Conservation (phyloP, 148 eudicot genomes). For the Rhododendron ferrugineum region DNA sequence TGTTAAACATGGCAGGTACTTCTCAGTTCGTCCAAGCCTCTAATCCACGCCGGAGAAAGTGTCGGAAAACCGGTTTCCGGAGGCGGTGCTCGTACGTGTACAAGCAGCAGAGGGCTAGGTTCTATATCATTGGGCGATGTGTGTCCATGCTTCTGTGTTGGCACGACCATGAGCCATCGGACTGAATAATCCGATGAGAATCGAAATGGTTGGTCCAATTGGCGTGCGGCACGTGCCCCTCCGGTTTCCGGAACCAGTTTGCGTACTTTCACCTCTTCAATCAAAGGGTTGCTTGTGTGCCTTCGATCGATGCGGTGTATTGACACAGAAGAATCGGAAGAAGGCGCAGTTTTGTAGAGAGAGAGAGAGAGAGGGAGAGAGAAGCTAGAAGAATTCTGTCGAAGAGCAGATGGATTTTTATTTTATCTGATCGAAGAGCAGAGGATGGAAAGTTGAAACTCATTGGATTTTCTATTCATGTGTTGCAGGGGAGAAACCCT, state of each 20-base stretch:
- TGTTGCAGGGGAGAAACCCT: too few species aligned
- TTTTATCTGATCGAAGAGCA: background rate
- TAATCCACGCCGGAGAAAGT: slow-evolving; percentile 1
- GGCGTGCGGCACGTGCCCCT: background rate
- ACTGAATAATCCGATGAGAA: background rate
- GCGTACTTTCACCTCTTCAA: background rate
- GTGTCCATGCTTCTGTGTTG: slow-evolving; percentile 70
- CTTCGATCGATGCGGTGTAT: background rate
- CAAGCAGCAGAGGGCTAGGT: slow-evolving; percentile 56
- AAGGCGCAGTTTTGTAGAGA: background rate
- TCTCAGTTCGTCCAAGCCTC: background rate
- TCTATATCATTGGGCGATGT: slow-evolving; percentile 59
- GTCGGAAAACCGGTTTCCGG: slow-evolving; percentile 28
- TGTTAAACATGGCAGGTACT: background rate
- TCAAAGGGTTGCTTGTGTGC: background rate
- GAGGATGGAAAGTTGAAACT: background rate
- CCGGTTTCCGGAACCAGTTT: background rate
- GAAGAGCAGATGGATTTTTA: background rate
- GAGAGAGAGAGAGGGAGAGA: background rate
- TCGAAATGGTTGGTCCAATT: background rate
- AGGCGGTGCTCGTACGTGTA: slow-evolving; percentile 34
- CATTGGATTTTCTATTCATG: background rate
- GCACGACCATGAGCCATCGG: slow-evolving; percentile 34
- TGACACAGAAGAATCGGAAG: background rate
- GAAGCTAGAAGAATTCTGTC: background rate